Percentiles rank a stretch among this genome's conserved stretches.
Evolutionary conservation across 257 asterid genomes (phyloP).

Genomic region (Ajuga chamaepitys): DNA sequence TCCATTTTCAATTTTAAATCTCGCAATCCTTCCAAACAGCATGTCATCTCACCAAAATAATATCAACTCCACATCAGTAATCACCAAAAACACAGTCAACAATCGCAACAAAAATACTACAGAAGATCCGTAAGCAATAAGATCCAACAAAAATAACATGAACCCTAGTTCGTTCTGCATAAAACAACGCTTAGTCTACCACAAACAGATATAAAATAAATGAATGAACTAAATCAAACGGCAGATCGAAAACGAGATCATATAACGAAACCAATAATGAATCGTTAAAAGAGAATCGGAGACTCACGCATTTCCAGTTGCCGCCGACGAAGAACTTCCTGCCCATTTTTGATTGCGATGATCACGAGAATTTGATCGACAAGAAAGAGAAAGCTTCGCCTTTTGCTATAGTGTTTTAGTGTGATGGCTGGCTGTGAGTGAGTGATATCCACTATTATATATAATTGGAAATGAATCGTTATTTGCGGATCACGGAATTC

Average conservation of each 20-base stretch:
- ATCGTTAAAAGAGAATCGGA: neutral
- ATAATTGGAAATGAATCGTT: conserved; percentile 15
- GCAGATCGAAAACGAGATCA: conserved; percentile 15
- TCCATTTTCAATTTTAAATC: neutral
- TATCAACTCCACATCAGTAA: neutral
- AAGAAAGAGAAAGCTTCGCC: conserved; percentile 10
- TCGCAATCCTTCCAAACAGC: neutral
- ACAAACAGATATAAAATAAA: neutral
- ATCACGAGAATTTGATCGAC: conserved; percentile 28
- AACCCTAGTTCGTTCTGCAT: neutral
- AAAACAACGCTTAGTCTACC: conserved; percentile 1
- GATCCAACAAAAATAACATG: neutral
- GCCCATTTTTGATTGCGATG: conserved; percentile 47
- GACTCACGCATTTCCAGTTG: conserved; percentile 97
- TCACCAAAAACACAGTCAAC: neutral
- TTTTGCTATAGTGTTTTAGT: neutral
- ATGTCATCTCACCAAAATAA: neutral
- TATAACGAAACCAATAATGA: neutral
- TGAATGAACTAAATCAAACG: neutral
- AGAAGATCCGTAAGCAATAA: neutral
- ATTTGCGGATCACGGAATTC: conserved; percentile 30
- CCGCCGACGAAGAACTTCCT: conserved; percentile 96
- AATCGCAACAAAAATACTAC: neutral
- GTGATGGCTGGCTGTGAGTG: conserved; percentile 13
- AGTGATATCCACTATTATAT: conserved; percentile 16